Evolutionary conservation across 2,329 filamentous ascomycete species (phyloP).

Genomic region (Aspergillus sp.): DNA sequence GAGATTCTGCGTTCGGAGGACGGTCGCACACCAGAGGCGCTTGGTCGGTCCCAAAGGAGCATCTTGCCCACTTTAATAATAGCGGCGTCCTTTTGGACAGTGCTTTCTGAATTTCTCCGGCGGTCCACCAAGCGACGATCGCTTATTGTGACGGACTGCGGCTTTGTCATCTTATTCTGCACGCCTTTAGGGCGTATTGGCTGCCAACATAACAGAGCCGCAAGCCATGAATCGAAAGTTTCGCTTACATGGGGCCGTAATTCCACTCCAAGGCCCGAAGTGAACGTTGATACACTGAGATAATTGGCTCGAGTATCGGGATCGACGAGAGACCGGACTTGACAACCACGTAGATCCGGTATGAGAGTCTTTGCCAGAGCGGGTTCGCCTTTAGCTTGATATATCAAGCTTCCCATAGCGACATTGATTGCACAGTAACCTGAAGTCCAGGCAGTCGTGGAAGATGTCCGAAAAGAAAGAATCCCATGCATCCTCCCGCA

Average conservation of each 20-base stretch:
- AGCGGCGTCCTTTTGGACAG: constrained; percentile 68
- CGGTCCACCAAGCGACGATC: constrained; percentile 49
- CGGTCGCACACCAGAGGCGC: constrained; percentile 42
- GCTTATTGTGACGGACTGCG: constrained; percentile 49
- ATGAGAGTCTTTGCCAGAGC: constrained; percentile 54
- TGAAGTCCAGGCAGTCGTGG: constrained; percentile 51
- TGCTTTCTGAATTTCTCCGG: constrained; percentile 52
- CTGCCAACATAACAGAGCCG: constrained; percentile 57
- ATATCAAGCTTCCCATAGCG: constrained; percentile 54
- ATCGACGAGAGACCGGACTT: constrained; percentile 54
- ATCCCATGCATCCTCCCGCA: constrained; percentile 58
- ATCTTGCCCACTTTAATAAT: constrained; percentile 97
- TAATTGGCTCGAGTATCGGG: constrained; percentile 51
- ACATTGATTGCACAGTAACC: constrained; percentile 58
- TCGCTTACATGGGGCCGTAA: constrained; percentile 54
- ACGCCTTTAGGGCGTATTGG: constrained; percentile 56
- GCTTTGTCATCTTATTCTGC: constrained; percentile 56
- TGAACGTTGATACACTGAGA: constrained; percentile 54
- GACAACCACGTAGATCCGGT: constrained; percentile 54
- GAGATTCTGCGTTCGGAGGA: constrained; percentile 51
- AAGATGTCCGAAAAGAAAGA: constrained; percentile 53
- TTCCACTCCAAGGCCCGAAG: constrained; percentile 53
- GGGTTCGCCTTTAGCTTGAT: constrained; percentile 55
- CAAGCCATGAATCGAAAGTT: constrained; percentile 58
- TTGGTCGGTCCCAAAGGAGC: constrained; percentile 85